Evolutionary conservation across 192 early-diverging fungal genomes (phyloP), one percentile per base, ranked within the genome.

Genomic region (Phlyctochytrium planicorne): DNA sequence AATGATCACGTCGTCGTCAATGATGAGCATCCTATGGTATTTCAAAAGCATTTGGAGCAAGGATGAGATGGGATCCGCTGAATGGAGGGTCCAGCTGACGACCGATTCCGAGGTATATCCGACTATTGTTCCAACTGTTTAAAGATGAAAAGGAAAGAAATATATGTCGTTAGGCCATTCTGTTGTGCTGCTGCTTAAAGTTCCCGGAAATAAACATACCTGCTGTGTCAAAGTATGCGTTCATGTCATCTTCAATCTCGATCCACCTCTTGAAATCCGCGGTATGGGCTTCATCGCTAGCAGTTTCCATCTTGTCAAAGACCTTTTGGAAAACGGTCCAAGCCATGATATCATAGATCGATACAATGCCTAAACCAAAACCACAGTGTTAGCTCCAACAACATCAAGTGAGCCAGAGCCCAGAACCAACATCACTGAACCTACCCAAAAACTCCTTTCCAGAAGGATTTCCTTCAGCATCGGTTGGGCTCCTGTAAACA

Each of bases 321-420:
- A 82, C 30, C 40, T 80, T 73, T 32, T 74, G 72, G 50, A 84
- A 79, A 10, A 84, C 83, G 0, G 80, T 79, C 59, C 52, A 73
- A 0, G 71, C 76, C 0, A 82, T 60, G 50, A 84, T 70, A 62
- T 84, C 83, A 52, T 75, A 80, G 47, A 84, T 66, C 30, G 74
- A 77, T n/a, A 84, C 65, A 52, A 84, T 84, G 20, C 80, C 79
- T 68, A 1, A 1, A n/a, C n/a, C n/a, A n/a, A n/a, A 6, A 47
- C 40, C 10, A 47, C 40, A 20, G 40, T 6, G 20, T 14, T 47
- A 47, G 20, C 10, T 20, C 20, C 20, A 47, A 47, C 40, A 47
- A 47, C 6, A 14, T 20, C 40, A 63, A 23, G 36, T 24, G 24
- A 59, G 25, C 16, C 24, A 24, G n/a, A 24, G 30, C 53, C 50